A percentile compares a stretch with the other conserved stretches of the same genome.
Evolutionary conservation across 73 alveolate species (phyloP).

Genomic region (Paramecium sexaurelia): DNA sequence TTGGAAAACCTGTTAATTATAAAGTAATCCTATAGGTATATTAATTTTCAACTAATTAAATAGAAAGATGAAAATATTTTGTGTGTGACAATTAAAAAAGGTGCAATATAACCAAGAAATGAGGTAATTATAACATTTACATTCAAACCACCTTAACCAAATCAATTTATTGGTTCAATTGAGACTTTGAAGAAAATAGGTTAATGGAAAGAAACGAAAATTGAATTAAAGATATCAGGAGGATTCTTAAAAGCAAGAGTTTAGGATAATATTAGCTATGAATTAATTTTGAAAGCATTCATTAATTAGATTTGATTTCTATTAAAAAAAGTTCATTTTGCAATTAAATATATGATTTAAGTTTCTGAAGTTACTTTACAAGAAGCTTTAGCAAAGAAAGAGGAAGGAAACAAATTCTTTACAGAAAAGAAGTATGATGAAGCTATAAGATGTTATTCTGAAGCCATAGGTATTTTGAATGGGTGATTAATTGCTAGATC

Average conservation of each 20-base stretch:
- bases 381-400: conserved; percentile 18
- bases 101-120: conserved; percentile 88
- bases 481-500: neutral
- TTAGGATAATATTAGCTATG: conserved; percentile 81
- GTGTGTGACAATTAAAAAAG: conserved; percentile 94
- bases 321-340: conserved; percentile 23
- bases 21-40: conserved; percentile 87
- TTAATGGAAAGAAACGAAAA: conserved; percentile 92
- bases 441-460: neutral
- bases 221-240: conserved; percentile 93
- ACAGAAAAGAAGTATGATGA: conserved; percentile 4
- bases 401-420: conserved; percentile 18
- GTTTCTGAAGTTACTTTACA: conserved; percentile 11
- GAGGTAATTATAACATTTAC: conserved; percentile 88
- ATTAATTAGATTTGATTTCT: conserved; percentile 86
- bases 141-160: conserved; percentile 91
- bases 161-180: conserved; percentile 81
- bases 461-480: conserved; percentile 37
- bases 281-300: conserved; percentile 91
- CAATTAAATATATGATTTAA: conserved; percentile 32
- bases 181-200: conserved; percentile 92
- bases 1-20: conserved; percentile 91
- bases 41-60: neutral
- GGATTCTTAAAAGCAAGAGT: conserved; percentile 93
- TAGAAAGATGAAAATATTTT: conserved; percentile 91